Evolutionary conservation across 1,284 basidiomycete species (phyloP), one percentile per base, ranked within the genome.

Genomic region (Tilletia indica): DNA sequence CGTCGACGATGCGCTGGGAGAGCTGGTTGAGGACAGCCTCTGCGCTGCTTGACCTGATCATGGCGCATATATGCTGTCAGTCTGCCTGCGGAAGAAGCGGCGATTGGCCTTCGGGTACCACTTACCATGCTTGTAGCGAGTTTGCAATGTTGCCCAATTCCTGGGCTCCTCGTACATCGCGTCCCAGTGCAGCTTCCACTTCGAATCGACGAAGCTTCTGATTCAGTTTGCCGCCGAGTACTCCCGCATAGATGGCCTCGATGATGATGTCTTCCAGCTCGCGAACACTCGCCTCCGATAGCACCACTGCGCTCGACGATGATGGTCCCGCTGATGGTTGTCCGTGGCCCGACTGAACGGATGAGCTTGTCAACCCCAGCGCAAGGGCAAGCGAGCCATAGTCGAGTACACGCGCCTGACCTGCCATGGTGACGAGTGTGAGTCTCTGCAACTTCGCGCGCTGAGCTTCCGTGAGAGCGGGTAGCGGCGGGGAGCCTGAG

Each of bases 181-280:
- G 86, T 0, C 95, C 95, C 86, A 94, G 90, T 0, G 92, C 93
- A 80, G 92, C 93, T 83, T 96, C 92, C 39, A 98, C 90, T 82
- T 96, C 91, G 72, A 97, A 88, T 74, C 93, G 89, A 73, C 90
- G 88, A 76, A 91, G 88, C 80, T 92, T 92, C 86, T 97, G 94
- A 84, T 97, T 93, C 67, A 99, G 90, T 79, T 93, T 94, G 12
- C 93, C 95, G 61, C 89, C 89, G 51, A 98, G 87, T 66, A 97
- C 87, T 78, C 92, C 91, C 49, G 92, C 89, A 84, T 97, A 98
- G 82, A 97, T 93, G 9, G 91, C 90, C 79, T 97, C 94, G 83
- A 99, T 97, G 83, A 97, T 92, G 75, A 97, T 88, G 84, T 97
- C 94, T 84, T 98, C 96, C 3, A 98, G 89, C 75, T 92, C 91